A percentile compares a stretch with the other conserved stretches of the same genome.
phyloP scores from a whole-genome alignment of 352 stramenopile genomes.

The Phytophthora vignae region DNA sequence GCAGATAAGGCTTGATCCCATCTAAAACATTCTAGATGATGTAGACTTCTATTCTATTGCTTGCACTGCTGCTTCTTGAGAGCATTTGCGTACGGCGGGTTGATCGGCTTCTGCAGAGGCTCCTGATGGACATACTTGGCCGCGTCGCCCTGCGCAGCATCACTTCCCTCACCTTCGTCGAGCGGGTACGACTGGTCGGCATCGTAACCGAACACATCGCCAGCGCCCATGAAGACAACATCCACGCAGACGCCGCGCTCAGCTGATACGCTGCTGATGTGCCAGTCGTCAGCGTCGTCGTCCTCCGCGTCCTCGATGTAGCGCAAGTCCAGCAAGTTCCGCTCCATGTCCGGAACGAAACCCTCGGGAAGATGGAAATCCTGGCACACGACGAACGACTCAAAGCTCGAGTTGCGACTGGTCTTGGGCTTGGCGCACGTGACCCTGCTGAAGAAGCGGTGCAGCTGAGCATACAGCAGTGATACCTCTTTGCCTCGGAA shows the following conservation, averaged over 20 bases:
- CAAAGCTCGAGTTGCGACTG: conserved; percentile 87
- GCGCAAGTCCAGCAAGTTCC: conserved; percentile 72
- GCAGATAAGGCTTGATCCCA: conserved; percentile 19
- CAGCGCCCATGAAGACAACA: conserved; percentile 76
- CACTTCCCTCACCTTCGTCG: conserved; percentile 39
- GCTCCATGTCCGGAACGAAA: conserved; percentile 72
- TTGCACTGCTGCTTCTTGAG: conserved; percentile 60
- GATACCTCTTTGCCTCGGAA: conserved; percentile 86
- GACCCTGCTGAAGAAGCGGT: conserved; percentile 73
- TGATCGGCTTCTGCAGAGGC: conserved; percentile 87
- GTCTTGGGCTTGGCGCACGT: conserved; percentile 87
- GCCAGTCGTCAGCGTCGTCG: conserved; percentile 38
- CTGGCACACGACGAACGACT: conserved; percentile 85
- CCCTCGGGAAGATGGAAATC: conserved; percentile 60
- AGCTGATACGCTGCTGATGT: conserved; percentile 41
- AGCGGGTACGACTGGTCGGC: conserved; percentile 88
- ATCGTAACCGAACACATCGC: conserved; percentile 83
- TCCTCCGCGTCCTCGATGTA: conserved; percentile 61
- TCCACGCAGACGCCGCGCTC: conserved; percentile 61
- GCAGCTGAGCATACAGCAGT: conserved; percentile 76
- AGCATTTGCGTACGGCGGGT: conserved; percentile 84
- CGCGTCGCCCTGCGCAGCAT: conserved; percentile 9
- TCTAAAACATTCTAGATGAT: conserved; percentile 18
- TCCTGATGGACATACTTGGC: conserved; percentile 73
- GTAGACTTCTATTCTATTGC: conserved; percentile 37